Conservation (phyloP, 495 filamentous ascomycete genomes). For the Aspergillus haitiensis region DNA sequence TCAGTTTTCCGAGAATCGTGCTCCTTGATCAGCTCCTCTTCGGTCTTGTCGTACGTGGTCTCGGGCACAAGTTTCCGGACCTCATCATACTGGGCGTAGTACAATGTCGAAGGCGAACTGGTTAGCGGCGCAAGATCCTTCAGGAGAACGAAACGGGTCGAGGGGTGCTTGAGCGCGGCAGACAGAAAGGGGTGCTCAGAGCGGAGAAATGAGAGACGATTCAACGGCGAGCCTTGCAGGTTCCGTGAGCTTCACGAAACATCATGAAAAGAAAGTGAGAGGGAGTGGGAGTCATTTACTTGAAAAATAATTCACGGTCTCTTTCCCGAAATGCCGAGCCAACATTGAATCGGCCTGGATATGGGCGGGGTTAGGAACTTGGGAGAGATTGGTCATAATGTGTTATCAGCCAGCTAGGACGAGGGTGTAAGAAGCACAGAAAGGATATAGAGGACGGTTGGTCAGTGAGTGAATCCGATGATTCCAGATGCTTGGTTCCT, state of each 20-base stretch:
- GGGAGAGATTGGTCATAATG: conserved; percentile 37
- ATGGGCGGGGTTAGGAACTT: conserved; percentile 57
- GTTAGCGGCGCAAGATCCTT: conserved; percentile 77
- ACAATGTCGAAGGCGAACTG: conserved; percentile 54
- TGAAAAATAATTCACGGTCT: conserved; percentile 94
- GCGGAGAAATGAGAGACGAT: conserved; percentile 84
- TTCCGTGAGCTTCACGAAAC: conserved; percentile 14
- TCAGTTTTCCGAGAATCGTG: conserved; percentile 71
- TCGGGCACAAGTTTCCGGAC: conserved; percentile 68
- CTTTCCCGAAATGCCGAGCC: conserved; percentile 81
- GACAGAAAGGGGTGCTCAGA: conserved; percentile 76
- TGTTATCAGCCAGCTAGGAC: not conserved
- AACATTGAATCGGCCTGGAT: conserved; percentile 78
- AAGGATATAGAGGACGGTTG: not conserved
- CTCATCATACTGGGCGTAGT: conserved; percentile 61
- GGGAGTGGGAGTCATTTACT: conserved; percentile 44
- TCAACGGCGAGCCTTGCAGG: conserved; percentile 63
- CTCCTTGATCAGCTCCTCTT: conserved; percentile 68
- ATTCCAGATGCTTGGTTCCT: not conserved
- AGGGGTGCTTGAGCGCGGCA: conserved; percentile 69
- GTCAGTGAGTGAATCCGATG: not conserved
- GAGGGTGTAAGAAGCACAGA: not conserved
- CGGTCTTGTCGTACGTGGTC: conserved; percentile 67
- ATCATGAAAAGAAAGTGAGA: too few species aligned
- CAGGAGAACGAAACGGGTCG: conserved; percentile 71